A percentile compares a stretch with the other conserved stretches of the same genome.
Conservation (phyloP, 495 filamentous ascomycete genomes). For the Penicillium steckii region DNA sequence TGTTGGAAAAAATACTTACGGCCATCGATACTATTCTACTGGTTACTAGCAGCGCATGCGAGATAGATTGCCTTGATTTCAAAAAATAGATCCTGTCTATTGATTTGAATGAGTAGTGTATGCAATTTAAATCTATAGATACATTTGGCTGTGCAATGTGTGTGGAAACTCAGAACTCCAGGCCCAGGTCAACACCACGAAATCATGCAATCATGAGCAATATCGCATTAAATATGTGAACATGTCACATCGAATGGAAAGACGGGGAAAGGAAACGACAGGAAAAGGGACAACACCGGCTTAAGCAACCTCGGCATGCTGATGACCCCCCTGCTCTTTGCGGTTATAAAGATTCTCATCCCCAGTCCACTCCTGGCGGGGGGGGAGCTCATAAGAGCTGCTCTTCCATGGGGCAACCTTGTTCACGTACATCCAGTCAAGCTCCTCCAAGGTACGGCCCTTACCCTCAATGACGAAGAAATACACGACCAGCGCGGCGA, state of each 20-base stretch:
- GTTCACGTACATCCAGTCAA: constrained; percentile 78
- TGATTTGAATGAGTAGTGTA: background rate
- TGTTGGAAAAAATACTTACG: too few species aligned
- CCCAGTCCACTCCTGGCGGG: constrained; percentile 13
- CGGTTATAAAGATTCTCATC: constrained; percentile 14
- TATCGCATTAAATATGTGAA: constrained; percentile 1
- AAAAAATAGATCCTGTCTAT: constrained; percentile 1
- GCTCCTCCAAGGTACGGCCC: constrained; percentile 65
- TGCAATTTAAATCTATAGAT: background rate
- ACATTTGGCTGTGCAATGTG: constrained; percentile 1
- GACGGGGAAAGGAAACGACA: constrained; percentile 1
- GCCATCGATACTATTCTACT: too few species aligned
- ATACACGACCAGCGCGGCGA: constrained; percentile 59
- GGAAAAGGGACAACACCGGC: background rate
- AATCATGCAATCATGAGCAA: constrained; percentile 10
- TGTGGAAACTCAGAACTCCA: constrained; percentile 9
- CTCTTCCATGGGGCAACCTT: constrained; percentile 63
- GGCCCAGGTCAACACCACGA: constrained; percentile 5
- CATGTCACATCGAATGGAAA: constrained; percentile 1
- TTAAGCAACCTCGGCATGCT: constrained; percentile 32
- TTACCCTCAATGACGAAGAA: constrained; percentile 71
- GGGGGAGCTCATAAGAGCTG: constrained; percentile 40
- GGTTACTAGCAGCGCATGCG: too few species aligned
- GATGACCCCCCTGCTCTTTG: constrained; percentile 24
- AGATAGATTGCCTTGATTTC: background rate